phyloP scores from a whole-genome alignment of 2,329 filamentous ascomycete species.

The Amauroascus niger region DNA sequence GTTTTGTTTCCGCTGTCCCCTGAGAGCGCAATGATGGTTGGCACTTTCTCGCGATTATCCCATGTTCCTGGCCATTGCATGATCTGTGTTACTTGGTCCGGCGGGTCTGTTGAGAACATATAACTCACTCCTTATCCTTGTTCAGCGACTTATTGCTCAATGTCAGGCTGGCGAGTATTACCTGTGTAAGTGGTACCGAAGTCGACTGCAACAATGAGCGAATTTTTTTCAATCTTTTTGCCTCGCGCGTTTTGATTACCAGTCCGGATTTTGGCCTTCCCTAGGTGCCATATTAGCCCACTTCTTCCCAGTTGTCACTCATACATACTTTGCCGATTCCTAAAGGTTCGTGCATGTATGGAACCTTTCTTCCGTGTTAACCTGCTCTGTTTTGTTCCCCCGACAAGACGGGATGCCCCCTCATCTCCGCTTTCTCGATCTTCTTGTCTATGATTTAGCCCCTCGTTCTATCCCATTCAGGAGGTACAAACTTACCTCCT shows the following conservation, averaged over 20 bases:
- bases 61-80: constrained; percentile 14
- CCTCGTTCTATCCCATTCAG: background rate
- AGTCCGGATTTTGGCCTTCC: background rate
- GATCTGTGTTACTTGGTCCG: constrained; percentile 2
- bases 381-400: background rate
- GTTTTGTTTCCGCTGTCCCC: constrained; percentile 29
- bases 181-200: constrained; percentile 20
- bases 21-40: constrained; percentile 13
- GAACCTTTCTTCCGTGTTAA: background rate
- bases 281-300: background rate
- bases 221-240: background rate
- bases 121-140: constrained; percentile 9
- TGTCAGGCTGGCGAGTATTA: background rate
- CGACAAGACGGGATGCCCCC: background rate
- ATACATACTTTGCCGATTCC: background rate
- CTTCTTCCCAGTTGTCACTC: background rate
- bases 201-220: constrained; percentile 17
- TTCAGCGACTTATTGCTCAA: background rate
- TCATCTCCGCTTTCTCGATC: background rate
- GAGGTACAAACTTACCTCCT: background rate
- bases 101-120: background rate
- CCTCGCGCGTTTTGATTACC: background rate
- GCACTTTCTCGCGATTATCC: constrained; percentile 13
- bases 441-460: background rate
- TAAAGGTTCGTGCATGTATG: background rate